phyloP scores from a whole-genome alignment of 2,329 filamentous ascomycete species.

The Cladorrhinum sp. region DNA sequence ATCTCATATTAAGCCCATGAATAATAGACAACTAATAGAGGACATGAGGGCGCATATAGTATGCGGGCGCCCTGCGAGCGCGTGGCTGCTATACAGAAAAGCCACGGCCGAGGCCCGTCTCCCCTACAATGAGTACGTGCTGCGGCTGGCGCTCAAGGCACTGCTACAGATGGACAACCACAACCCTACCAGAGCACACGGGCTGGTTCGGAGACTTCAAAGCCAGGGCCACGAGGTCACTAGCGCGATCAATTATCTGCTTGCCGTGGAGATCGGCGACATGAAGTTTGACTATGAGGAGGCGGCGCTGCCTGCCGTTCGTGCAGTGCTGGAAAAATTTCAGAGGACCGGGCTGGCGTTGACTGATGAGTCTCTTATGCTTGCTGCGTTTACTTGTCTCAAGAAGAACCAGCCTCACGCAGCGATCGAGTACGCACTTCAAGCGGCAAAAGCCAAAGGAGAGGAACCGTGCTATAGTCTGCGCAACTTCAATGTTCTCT shows the following conservation, averaged over 20 bases:
- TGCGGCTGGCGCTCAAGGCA: constrained; percentile 48
- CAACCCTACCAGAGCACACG: constrained; percentile 31
- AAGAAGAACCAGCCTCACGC: constrained; percentile 28
- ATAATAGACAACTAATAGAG: background rate
- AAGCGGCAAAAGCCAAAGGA: constrained; percentile 26
- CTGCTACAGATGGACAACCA: constrained; percentile 28
- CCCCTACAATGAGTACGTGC: constrained; percentile 38
- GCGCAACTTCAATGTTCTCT: constrained; percentile 33
- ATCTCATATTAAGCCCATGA: background rate
- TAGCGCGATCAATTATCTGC: constrained; percentile 38
- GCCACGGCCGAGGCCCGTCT: constrained; percentile 34
- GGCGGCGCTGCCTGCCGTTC: constrained; percentile 21
- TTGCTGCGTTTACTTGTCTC: constrained; percentile 31
- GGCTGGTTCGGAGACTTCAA: constrained; percentile 41
- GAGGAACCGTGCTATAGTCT: constrained; percentile 30
- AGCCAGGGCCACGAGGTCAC: constrained; percentile 42
- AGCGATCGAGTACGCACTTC: constrained; percentile 30
- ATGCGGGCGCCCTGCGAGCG: constrained; percentile 32
- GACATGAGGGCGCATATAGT: constrained; percentile 41
- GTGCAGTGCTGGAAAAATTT: constrained; percentile 26
- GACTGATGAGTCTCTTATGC: constrained; percentile 29
- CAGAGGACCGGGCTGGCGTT: constrained; percentile 24
- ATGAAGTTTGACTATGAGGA: constrained; percentile 29
- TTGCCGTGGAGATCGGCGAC: constrained; percentile 37
- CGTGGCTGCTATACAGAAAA: constrained; percentile 39